Evolutionary conservation across 768 basidiomycete species (phyloP), one percentile per base, ranked within the genome.

Genomic region (Plicaturopsis crispa): DNA sequence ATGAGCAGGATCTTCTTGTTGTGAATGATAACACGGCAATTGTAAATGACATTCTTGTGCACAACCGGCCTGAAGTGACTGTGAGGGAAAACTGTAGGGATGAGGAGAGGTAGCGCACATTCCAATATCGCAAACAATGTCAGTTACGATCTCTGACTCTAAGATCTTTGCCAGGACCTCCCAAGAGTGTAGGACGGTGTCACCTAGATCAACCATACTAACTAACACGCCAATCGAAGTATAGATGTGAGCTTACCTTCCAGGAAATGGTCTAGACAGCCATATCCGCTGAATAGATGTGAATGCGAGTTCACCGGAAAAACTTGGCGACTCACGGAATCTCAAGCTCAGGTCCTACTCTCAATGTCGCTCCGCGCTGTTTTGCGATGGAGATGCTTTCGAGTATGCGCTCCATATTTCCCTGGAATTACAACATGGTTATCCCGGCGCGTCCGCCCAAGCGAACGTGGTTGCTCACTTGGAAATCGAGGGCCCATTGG

Each of bases 41-140:
- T 99, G 66, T 97, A 98, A 46, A 84, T 93, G 33, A 92, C 91
- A 55, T 96, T 98, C 73, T 97, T 97, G 73, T 99, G 96, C 2
- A 84, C 75, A 39, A 99, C 75, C 1, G 96, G 94, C 94, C 94
- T 99, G 26, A 28, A 8, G 14, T 28, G 8, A 28, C 26, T 24
- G 30, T 6, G 12, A 24, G 5, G 19, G 12, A 31, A 11, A 17
- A 17, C 16, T 5, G 3, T 7, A 6, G 2, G 22, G 21, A 16
- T 24, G 6, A 19, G 1, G 18, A 17, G 4, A 16, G 24, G 20
- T 3, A 11, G 49, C 85, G 45, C 35, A 92, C 96, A 99, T 98
- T 47, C 96, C 96, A 31, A 98, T 76, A 60, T 99, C 96, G 52
- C 94, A 97, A 20, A 99, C 66, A 36, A 99, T 96, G n/a, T 73